Evolutionary conservation across 176 grass and related monocot genomes (phyloP), one percentile per base, ranked within the genome.

Genomic region (Saccharum officinarum): DNA sequence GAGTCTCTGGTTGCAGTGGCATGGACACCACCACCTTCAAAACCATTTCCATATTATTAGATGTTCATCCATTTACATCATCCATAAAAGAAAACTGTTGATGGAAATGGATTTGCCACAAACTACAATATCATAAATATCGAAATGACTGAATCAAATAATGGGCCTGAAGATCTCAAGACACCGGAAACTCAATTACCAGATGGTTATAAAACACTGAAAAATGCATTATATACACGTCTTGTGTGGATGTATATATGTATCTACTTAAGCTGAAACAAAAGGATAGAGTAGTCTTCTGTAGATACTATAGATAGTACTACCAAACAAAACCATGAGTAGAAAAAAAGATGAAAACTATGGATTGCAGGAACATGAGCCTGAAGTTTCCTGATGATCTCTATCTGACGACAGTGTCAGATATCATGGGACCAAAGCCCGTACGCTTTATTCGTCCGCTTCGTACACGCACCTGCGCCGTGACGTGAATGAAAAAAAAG

Each of bases 341-440:
- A 20, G 11, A 3, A 18, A 52, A 31, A 36, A 34, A 28, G 4
- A 38, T 20, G 8, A 59, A 10, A 39, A 15, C 0, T 0, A 60
- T 15, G 10, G 49, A 77, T 54, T 2, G 0, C 1, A 77, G 52
- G 75, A 61, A 60, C 31, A 14, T 2, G 31, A 77, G 23, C 7
- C 18, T 79, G 59, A 79, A 64, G 76, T 44, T 79, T 79, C 60
- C 59, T 66, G 25, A 60, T 34, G 20, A 7, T 50, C 13, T 73
- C 1, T 15, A 34, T 4, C 34, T 23, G 59, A 39, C 34, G 22
- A 30, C 10, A 45, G 61, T 33, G 77, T 66, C 77, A 64, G 77
- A 66, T 66, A 65, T 20, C 23, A 15, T 65, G 59, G 59, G 31
- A 64, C 71, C 71, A 33, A 22, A 55, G 49, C 16, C 52, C 75